Evolutionary conservation across 805 yeast genomes (phyloP).

Genomic region (Yamadazyma tumulicola): DNA sequence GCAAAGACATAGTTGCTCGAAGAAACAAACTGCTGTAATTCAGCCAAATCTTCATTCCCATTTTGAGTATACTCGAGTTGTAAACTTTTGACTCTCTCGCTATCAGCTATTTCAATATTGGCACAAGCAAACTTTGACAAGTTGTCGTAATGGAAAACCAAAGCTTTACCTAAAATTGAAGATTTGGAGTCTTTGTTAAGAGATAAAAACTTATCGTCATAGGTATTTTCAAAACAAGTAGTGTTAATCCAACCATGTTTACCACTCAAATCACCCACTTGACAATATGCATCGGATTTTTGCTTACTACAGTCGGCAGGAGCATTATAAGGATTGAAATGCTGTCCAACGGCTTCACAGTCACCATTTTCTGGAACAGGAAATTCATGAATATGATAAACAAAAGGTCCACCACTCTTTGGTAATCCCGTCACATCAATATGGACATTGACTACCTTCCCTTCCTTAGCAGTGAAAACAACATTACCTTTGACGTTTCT

Average conservation of each 20-base stretch:
- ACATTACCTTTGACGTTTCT: conserved; percentile 48
- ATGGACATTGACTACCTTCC: conserved; percentile 61
- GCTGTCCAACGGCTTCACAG: conserved; percentile 55
- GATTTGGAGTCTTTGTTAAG: conserved; percentile 53
- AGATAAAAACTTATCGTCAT: conserved; percentile 63
- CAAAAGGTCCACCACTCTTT: conserved; percentile 60
- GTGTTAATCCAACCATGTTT: conserved; percentile 72
- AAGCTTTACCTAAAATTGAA: conserved; percentile 56
- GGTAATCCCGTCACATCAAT: conserved; percentile 72
- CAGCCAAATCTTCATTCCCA: conserved; percentile 11
- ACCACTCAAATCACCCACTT: conserved; percentile 75
- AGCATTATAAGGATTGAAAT: conserved; percentile 65
- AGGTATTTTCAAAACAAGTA: conserved; percentile 63
- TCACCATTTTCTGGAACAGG: conserved; percentile 46
- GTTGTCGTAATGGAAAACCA: conserved; percentile 55
- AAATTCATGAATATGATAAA: conserved; percentile 63
- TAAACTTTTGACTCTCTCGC: conserved; percentile 14
- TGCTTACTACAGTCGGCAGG: conserved; percentile 48
- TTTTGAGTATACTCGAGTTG: conserved; percentile 14
- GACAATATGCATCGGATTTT: conserved; percentile 54
- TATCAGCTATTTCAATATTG: conserved; percentile 39
- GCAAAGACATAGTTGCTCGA: conserved; percentile 4
- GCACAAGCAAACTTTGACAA: conserved; percentile 62
- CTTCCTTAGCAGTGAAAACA: conserved; percentile 53
- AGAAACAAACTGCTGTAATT: conserved; percentile 9